phyloP scores from a whole-genome alignment of 2,329 filamentous ascomycete species.

The Colletotrichum sp. region DNA sequence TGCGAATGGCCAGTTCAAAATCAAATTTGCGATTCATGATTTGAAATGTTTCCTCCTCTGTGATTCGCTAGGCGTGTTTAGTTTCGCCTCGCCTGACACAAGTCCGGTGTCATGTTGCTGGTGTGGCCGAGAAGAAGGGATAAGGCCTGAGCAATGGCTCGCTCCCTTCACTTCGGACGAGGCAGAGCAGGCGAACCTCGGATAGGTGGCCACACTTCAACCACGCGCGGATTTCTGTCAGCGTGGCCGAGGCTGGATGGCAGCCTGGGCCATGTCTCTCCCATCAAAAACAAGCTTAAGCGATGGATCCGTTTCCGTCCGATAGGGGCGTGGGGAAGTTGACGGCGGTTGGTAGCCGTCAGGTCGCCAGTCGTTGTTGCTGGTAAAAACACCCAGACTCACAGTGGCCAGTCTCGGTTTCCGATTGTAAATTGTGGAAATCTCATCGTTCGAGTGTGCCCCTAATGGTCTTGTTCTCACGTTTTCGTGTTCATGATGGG shows the following conservation, averaged over 20 bases:
- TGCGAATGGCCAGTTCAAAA: background rate
- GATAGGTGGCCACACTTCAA: background rate
- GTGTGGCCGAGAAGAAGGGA: background rate
- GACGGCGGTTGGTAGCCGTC: background rate
- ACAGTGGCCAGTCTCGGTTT: background rate
- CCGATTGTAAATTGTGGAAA: background rate
- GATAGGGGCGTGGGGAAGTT: background rate
- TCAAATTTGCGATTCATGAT: background rate
- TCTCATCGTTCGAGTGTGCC: background rate
- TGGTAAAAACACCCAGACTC: background rate
- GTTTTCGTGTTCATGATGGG: background rate
- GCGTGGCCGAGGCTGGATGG: background rate
- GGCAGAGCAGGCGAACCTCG: background rate
- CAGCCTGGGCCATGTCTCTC: background rate
- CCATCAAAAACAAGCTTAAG: background rate
- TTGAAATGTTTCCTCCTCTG: background rate
- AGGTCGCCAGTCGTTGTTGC: background rate
- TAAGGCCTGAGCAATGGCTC: background rate
- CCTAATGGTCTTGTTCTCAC: too few relatives aligned
- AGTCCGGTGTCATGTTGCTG: background rate
- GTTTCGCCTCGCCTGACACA: slow-evolving; percentile 8
- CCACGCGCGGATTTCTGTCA: background rate
- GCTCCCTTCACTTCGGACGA: background rate
- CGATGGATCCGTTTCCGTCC: background rate
- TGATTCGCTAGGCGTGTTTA: background rate